These are phyloP conservation scores for Phytophthora pistaciae DNA, from an alignment of 352 stramenopile genomes.

Conservation along the genomic window DNA sequence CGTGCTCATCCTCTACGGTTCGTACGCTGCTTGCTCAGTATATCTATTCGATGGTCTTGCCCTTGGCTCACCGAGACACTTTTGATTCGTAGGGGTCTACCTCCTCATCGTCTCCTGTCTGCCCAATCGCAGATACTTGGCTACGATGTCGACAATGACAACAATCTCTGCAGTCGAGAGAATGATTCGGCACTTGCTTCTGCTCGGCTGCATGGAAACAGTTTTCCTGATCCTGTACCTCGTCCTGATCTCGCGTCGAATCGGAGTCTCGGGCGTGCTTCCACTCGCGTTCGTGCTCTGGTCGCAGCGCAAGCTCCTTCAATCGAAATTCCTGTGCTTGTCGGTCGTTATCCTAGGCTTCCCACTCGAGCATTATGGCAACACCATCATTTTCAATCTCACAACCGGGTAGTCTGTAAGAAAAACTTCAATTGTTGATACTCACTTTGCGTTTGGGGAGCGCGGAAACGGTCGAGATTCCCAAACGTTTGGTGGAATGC, in stretches of 20 bases:
- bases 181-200: constrained; percentile 4
- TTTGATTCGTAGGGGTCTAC: constrained; percentile 14
- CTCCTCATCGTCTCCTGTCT: constrained; percentile 22
- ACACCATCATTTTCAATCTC: constrained; percentile 27
- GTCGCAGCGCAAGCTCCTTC: constrained; percentile 18
- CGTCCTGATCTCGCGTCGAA: not conserved
- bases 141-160: constrained; percentile 20
- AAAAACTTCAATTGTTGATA: not conserved
- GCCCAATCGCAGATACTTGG: constrained; percentile 23
- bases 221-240: not conserved
- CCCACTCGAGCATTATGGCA: constrained; percentile 36
- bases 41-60: too few relatives aligned
- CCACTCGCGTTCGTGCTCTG: constrained; percentile 5
- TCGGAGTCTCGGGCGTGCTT: constrained; percentile 16
- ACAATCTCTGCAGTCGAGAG: constrained; percentile 9
- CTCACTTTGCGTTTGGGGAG: not conserved
- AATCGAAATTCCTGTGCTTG: constrained; percentile 27
- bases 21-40: not conserved
- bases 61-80: not conserved
- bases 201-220: constrained; percentile 10
- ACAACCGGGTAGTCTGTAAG: not conserved
- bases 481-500: not conserved
- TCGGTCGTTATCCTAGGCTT: constrained; percentile 31
- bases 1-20: constrained; percentile 35
- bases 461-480: not conserved